These are phyloP conservation scores for Powellomyces hirtus DNA, from an alignment of 192 early-diverging fungal genomes.

Conservation along the genomic window DNA sequence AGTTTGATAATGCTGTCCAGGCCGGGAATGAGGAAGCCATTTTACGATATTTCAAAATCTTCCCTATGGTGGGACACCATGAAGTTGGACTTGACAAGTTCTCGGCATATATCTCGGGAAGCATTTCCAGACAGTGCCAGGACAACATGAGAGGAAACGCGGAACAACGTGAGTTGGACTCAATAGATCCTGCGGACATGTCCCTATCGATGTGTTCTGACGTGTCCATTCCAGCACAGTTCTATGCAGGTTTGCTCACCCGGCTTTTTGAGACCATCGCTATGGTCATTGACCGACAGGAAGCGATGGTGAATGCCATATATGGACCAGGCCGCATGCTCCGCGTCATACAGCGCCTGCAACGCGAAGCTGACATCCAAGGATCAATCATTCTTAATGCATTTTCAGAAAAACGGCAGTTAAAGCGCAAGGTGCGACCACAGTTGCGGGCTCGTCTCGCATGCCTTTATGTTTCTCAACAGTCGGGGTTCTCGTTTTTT, in stretches of 20 bases:
- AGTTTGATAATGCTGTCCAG: conserved; percentile 79
- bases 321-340: conserved; percentile 89
- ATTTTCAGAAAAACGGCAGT: conserved; percentile 71
- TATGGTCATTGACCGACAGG: conserved; percentile 82
- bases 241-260: conserved; percentile 79
- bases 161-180: conserved; percentile 35
- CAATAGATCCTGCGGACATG: no score
- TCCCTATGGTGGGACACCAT: conserved; percentile 81
- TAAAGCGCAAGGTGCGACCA: conserved; percentile 45
- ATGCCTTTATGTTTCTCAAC: no score
- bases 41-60: conserved; percentile 84
- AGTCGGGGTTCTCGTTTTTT: no score
- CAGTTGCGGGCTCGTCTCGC: no score
- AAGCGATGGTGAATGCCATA: conserved; percentile 75
- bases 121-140: conserved; percentile 73
- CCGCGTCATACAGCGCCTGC: conserved; percentile 80
- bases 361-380: conserved; percentile 85
- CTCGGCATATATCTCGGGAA: conserved; percentile 77
- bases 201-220: not conserved
- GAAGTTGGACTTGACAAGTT: conserved; percentile 87
- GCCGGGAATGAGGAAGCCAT: conserved; percentile 71
- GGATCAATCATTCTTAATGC: conserved; percentile 71
- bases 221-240: conserved; percentile 48
- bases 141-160: conserved; percentile 50
- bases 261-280: conserved; percentile 88